Percentiles rank a stretch among this genome's conserved stretches.
These are phyloP conservation scores for Dianthus caryophyllus DNA, from an alignment of 148 eudicot genomes.

Conservation along the genomic window DNA sequence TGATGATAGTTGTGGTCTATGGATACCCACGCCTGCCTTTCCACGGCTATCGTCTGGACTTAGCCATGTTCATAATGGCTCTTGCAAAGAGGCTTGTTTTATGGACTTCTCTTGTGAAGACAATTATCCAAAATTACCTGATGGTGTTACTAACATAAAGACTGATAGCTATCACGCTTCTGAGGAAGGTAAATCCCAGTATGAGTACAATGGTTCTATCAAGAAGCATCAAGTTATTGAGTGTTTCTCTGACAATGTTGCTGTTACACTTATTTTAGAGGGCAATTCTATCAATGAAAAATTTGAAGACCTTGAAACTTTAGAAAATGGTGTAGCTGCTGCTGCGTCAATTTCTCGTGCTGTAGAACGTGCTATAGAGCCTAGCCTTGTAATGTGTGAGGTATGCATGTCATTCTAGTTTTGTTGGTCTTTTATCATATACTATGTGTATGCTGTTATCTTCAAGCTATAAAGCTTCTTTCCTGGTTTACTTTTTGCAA, in stretches of 20 bases:
- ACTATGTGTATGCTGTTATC: not conserved
- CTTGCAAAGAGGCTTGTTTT: slow-evolving; percentile 32
- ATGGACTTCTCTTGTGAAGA: slow-evolving; percentile 47
- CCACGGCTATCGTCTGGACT: slow-evolving; percentile 43
- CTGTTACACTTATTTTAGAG: slow-evolving; percentile 41
- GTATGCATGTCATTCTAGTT: slow-evolving; percentile 31
- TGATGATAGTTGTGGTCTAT: slow-evolving; percentile 75
- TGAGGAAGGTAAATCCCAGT: slow-evolving; percentile 43
- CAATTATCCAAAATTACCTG: slow-evolving; percentile 37
- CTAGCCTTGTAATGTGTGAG: slow-evolving; percentile 94
- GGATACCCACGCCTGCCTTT: slow-evolving; percentile 60
- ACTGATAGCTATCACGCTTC: slow-evolving; percentile 48
- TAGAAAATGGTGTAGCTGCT: slow-evolving; percentile 37
- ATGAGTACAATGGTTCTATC: slow-evolving; percentile 55
- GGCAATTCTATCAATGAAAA: slow-evolving; percentile 47
- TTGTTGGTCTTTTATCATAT: not conserved
- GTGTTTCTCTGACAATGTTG: slow-evolving; percentile 51
- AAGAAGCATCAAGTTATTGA: slow-evolving; percentile 68
- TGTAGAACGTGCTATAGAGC: slow-evolving; percentile 92
- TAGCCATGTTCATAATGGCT: slow-evolving; percentile 24
- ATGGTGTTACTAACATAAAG: slow-evolving; percentile 57
- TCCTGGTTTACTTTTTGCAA: not conserved
- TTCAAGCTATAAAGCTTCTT: not conserved
- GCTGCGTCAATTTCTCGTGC: slow-evolving; percentile 63
- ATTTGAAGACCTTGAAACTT: slow-evolving; percentile 41